phyloP scores from a whole-genome alignment of 1,284 basidiomycete species.

The Rhizoctonia solani region DNA sequence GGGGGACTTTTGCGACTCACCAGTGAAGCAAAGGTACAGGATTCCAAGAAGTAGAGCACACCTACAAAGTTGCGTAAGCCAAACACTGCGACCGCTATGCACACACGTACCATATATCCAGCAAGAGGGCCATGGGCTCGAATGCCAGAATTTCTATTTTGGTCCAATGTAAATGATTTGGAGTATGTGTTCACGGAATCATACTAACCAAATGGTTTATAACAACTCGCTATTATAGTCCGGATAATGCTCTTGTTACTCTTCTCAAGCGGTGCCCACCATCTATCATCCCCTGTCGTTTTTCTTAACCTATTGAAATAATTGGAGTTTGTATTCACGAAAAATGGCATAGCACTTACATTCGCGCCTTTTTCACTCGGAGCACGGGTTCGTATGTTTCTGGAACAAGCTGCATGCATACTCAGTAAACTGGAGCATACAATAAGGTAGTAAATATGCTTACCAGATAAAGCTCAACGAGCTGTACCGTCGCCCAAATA shows the following conservation, averaged over 20 bases:
- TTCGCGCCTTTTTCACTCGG: constrained; percentile 57
- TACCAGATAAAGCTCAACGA: constrained; percentile 34
- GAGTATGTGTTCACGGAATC: constrained; percentile 2
- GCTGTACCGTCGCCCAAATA: constrained; percentile 42
- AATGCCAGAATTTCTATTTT: constrained; percentile 63
- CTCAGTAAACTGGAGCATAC: neutral
- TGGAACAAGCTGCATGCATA: constrained; percentile 55
- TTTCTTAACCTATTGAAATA: constrained; percentile 52
- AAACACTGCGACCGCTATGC: neutral
- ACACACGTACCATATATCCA: constrained; percentile 55
- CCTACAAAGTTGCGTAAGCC: constrained; percentile 43
- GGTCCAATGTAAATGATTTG: neutral
- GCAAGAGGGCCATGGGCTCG: constrained; percentile 75
- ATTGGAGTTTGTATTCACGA: neutral
- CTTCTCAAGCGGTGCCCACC: constrained; percentile 61
- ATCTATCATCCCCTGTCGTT: constrained; percentile 53
- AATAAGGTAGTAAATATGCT: neutral
- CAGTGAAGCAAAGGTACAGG: constrained; percentile 57
- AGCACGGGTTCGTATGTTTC: constrained; percentile 77
- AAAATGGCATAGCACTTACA: constrained; percentile 37
- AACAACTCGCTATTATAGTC: constrained; percentile 60
- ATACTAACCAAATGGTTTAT: constrained; percentile 71
- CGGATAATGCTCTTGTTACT: constrained; percentile 50
- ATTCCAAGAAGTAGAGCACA: constrained; percentile 71
- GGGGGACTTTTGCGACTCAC: neutral